These are phyloP conservation scores for Tetracladium setigerum DNA, from an alignment of 495 filamentous ascomycete genomes.

Conservation along the genomic window DNA sequence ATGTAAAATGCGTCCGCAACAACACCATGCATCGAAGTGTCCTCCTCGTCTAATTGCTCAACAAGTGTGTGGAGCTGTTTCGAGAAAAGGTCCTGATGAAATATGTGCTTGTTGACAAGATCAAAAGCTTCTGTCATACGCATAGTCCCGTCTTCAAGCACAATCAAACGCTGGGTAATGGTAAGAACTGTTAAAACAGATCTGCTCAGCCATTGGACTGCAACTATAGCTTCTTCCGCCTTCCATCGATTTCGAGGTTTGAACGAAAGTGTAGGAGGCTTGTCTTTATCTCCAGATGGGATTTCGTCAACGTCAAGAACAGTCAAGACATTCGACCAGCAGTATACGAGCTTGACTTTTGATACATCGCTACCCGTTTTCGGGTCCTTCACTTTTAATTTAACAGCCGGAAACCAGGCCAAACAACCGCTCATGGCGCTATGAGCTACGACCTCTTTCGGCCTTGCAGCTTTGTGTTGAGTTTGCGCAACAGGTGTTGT, in stretches of 20 bases:
- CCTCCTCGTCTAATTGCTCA: constrained; percentile 81
- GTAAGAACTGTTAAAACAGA: constrained; percentile 89
- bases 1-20: constrained; percentile 97
- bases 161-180: constrained; percentile 84
- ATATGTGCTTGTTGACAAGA: constrained; percentile 84
- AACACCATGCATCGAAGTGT: constrained; percentile 86
- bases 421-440: constrained; percentile 87
- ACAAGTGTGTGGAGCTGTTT: constrained; percentile 75
- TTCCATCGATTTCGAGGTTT: constrained; percentile 82
- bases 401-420: constrained; percentile 96
- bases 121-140: constrained; percentile 91
- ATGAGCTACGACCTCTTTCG: constrained; percentile 84
- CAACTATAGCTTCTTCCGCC: constrained; percentile 90
- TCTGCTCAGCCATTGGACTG: constrained; percentile 92
- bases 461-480: constrained; percentile 83
- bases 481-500: constrained; percentile 94
- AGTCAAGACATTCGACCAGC: constrained; percentile 94
- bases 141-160: constrained; percentile 84
- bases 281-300: constrained; percentile 56
- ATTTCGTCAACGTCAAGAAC: constrained; percentile 78
- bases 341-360: constrained; percentile 88
- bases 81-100: constrained; percentile 82
- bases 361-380: constrained; percentile 47
- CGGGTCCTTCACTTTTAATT: constrained; percentile 67
- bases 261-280: constrained; percentile 72